Base-by-base conservation (phyloP, 768 basidiomycete genomes). In the Pleurotus platypus region DNA sequence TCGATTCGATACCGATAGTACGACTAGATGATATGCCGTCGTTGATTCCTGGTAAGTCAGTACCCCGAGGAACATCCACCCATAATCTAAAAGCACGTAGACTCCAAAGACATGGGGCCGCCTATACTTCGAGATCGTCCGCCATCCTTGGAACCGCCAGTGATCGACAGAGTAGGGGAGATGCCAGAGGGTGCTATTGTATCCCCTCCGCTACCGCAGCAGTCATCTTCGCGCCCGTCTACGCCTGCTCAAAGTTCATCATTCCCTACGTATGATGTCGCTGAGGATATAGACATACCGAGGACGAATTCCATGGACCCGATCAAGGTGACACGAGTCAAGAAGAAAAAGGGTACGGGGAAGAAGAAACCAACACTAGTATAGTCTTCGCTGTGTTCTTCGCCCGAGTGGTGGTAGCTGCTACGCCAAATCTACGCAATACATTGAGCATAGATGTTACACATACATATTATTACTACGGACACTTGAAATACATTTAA, bases 1-100 rank as follows among this genome's bases (percentile, higher is more conserved):
- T 97, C n/a, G 94, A 97, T 63, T 83, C 87, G 7, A 98, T 98
- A 70, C 95, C 96, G 0, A 84, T 99, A 20, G 92, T 98, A 27
- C 82, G 77, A 59, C 72, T 98, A 46, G 91, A 96, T 42, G 85
- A 80, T 57, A 79, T 90, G 70, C 86, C 82, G 2, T 71, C 85
- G 42, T 69, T 81, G 27, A 64, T 59, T n/a, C 56, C 67, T 49
- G 65, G 72, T 72, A 38, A 5, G 65, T 59, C 30, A 43, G n/a
- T 30, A 43, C 56, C 13, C 40, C 49, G 55, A 42, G 20, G 42
- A 49, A 13, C 7, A 27, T 47, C 20, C 35, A 12, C 39, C 16
- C 6, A 24, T 56, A 38, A 59, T 49, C 5, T 30, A n/a, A 16
- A 18, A n/a, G 16, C 12, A 7, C 46, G 56, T 11, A 57, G 27